Evolutionary conservation across 345 rosid genomes (phyloP), one percentile per base, ranked within the genome.

Genomic region (Euphorbia peplus): DNA sequence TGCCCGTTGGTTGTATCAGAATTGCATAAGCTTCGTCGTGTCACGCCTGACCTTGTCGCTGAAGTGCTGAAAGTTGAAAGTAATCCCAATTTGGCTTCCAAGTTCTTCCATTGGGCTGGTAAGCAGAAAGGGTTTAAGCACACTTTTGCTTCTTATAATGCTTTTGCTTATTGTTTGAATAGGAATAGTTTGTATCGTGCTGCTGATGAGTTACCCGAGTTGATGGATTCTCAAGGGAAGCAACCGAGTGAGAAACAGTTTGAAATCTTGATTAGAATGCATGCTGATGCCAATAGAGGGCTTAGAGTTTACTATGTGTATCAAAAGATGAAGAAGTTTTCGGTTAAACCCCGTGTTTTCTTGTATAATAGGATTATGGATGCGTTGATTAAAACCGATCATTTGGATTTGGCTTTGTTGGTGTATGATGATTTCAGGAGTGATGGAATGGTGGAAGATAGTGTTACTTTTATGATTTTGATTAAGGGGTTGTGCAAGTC

Each of bases 261-360:
- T 42, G 95, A 93, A 74, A 93, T 93, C 73, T 77, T 93, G 81
- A 93, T 91, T 48, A 83, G 99, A 76, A 87, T 93, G 99, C 99
- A 93, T 75, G 72, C 77, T 13, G 99, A 91, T 87, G 85, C 80
- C 4, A 87, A 78, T 25, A 83, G 97, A 61, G 97, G 97, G 39
- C 85, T 82, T 53, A 85, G 99, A 71, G 86, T 93, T 67, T 87
- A 82, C 62, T 82, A 86, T 69, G 87, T 93, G 59, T 93, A 91
- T 70, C 87, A 88, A 77, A 93, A 93, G 82, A 91, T 91, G 97
- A 88, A 87, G 83, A 88, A 79, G 67, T 88, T 89, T 44, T 96
- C 90, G 6, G 73, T 89, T 25, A 84, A 79, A 70, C 96, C 95
- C 4, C 80, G 87, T 4, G 83, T 83, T 29, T 95, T 89, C 70